A percentile compares a stretch with the other conserved stretches of the same genome.
phyloP scores from a whole-genome alignment of 78 protist genomes.

The Paulinella micropora region DNA sequence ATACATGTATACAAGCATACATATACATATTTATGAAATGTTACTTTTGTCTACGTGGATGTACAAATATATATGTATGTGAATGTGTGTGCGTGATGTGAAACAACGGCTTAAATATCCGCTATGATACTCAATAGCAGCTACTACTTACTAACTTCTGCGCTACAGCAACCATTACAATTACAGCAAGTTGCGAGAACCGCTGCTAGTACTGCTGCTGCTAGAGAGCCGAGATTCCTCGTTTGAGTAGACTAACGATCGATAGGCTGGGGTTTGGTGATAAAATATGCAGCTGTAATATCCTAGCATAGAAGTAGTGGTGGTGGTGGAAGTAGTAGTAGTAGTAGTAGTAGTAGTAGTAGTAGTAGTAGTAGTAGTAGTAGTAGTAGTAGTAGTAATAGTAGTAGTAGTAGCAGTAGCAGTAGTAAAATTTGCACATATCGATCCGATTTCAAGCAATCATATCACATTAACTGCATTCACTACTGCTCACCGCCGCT shows the following conservation, averaged over 20 bases:
- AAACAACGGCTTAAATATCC: background rate
- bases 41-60: background rate
- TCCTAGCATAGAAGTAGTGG: background rate
- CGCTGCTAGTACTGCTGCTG: background rate
- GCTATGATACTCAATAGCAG: background rate
- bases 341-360: background rate
- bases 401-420: background rate
- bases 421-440: too few species aligned
- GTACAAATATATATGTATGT: background rate
- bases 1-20: background rate
- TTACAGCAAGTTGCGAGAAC: background rate
- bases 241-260: background rate
- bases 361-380: background rate
- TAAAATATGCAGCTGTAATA: background rate
- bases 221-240: background rate
- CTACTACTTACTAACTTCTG: background rate
- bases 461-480: too few species aligned
- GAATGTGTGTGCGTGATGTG: background rate
- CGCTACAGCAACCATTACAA: background rate
- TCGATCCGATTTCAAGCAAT: too few species aligned
- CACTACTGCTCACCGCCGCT: too few species aligned
- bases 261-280: background rate
- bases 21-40: background rate
- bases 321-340: background rate
- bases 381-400: background rate